Evolutionary conservation across 2,329 filamentous ascomycete genomes (phyloP).

Genomic region (Pyricularia grisea): DNA sequence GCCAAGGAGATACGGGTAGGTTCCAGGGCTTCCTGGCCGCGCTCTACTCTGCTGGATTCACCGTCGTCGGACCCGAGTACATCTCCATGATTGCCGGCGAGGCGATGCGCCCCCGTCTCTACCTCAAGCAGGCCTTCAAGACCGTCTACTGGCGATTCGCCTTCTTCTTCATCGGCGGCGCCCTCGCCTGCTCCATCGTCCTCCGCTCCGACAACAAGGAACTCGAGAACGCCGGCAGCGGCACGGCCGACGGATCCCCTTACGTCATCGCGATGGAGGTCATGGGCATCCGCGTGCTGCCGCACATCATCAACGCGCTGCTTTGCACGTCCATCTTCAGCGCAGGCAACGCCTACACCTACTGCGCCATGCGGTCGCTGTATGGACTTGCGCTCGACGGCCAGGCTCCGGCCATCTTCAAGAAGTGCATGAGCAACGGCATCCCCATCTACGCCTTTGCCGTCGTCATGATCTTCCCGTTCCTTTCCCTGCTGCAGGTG

Average conservation of each 20-base stretch:
- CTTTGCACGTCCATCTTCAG: constrained; percentile 50
- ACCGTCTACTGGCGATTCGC: constrained; percentile 58
- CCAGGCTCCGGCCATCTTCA: constrained; percentile 41
- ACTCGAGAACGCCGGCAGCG: constrained; percentile 37
- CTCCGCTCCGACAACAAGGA: constrained; percentile 50
- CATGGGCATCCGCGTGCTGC: constrained; percentile 41
- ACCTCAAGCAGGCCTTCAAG: constrained; percentile 55
- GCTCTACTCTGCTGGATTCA: constrained; percentile 49
- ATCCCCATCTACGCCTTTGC: constrained; percentile 56
- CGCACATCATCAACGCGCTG: constrained; percentile 53
- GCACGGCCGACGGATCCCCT: constrained; percentile 43
- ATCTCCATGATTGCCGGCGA: constrained; percentile 42
- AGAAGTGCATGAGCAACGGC: constrained; percentile 43
- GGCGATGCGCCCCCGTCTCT: constrained; percentile 44
- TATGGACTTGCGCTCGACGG: constrained; percentile 49
- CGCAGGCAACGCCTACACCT: constrained; percentile 53
- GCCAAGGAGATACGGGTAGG: constrained; percentile 41
- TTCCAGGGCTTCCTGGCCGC: constrained; percentile 58
- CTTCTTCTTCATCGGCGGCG: constrained; percentile 57
- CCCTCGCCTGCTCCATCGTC: constrained; percentile 52
- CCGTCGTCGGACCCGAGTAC: constrained; percentile 54
- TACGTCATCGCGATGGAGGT: constrained; percentile 48
- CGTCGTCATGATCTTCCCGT: constrained; percentile 48
- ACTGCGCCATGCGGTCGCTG: constrained; percentile 51
- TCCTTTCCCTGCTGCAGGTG: constrained; percentile 55